Evolutionary conservation across 257 asterid species (phyloP), one percentile per base, ranked within the genome.

Genomic region (Linderniella brevidens): DNA sequence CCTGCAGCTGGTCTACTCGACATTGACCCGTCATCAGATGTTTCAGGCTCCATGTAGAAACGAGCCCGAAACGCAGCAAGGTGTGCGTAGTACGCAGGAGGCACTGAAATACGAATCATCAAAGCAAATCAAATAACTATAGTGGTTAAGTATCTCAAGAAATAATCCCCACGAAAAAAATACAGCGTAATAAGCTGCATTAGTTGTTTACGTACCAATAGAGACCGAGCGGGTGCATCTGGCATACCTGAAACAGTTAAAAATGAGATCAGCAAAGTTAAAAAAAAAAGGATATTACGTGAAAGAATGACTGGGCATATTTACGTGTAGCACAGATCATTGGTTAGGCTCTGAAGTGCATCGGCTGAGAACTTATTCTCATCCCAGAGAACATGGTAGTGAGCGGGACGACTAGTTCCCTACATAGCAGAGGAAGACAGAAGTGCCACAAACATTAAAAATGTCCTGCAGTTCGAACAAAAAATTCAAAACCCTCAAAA

Each of bases 391-490:
- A 90, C 98, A 61, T 90, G 94, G 61, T 90, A 90, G 57, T 85
- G 96, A 1, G 98, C 93, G 8, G 96, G 98, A 0, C 96, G 85
- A 53, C 96, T 84, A 4, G 94, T 84, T 5, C 97, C 97, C 95
- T 46, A 11, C 9, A 10, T 17, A 39, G 54, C 92, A 83, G 32
- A 3, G 6, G 32, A 25, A 3, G 6, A 25, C 32, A 25, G 4
- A 25, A 25, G 6, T 3, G 4, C 3, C 32, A 25, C 32, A 25
- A 25, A 25, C 4, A 25, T 25, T 25, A 2, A 25, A 25, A 25
- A 25, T 25, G 32, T 25, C 6, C 4, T 25, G 32, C 1, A 92
- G 80, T 9, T 94, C 97, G 92, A 79, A 25, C 6, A 2, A 25
- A 3, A 25, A 25, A 25, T 2, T 25, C 32, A 25, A 6, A n/a